Evolutionary conservation across 2,329 filamentous ascomycete genomes (phyloP), one percentile per base, ranked within the genome.

Genomic region (Diaporthe vexans): DNA sequence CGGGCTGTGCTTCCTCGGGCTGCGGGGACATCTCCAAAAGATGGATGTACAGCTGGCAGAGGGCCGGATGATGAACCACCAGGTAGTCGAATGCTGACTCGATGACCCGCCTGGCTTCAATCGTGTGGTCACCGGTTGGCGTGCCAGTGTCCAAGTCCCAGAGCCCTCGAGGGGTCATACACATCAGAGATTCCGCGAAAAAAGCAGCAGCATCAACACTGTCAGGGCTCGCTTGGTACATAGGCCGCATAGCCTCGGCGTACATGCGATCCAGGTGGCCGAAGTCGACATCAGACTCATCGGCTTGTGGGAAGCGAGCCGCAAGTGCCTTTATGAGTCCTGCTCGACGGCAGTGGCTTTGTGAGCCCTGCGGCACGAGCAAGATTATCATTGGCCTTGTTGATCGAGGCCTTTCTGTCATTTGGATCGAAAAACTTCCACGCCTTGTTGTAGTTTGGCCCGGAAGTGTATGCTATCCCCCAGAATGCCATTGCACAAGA

Each of bases 371-470:
- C 10, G 29, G 56, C 19, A 37, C 56, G 56, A 35, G 56, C 9
- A 10, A 58, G 56, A 4, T 37, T 58, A 1, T 58, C 19, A 33
- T 58, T 58, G 21, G 56, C 56, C 29, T 58, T 58, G 29, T 58
- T 10, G 29, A 58, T 37, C 56, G 56, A 58, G 17, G 56, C 56
- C 56, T 58, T 58, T 15, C 9, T 13, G 4, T 58, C 56, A 13
- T 58, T 35, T 21, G 17, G 56, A 19, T 58, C 56, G 29, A 58
- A 58, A 37, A 58, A 58, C 29, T 37, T 37, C 56, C 56, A 58
- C 19, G 56, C 56, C 21, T 58, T 58, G 56, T 58, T 58, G 56
- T 58, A 58, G 56, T 58, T 37, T 58, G 56, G 56, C 21, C 56
- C 56, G 33, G 29, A 58, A 4, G 56, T 8, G 33, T 37, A 37